These are phyloP conservation scores for Verticillium albo-atrum DNA, from an alignment of 2,329 filamentous ascomycete species.

Conservation along the genomic window DNA sequence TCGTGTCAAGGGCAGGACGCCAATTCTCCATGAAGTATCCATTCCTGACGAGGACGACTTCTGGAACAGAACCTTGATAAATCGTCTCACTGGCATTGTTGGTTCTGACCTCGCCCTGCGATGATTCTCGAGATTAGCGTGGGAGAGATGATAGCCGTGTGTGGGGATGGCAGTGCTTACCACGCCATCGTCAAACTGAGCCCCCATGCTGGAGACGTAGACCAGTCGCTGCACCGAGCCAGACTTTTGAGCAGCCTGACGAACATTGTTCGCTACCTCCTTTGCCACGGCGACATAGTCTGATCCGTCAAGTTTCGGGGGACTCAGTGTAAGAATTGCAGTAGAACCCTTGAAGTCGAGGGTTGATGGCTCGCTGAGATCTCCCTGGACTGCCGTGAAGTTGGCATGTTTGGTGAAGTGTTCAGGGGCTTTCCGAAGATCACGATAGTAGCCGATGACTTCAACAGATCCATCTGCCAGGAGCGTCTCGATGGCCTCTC, in stretches of 20 bases:
- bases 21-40: conserved; percentile 36
- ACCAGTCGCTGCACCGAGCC: conserved; percentile 23
- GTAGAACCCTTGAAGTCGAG: conserved; percentile 25
- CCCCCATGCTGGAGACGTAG: conserved; percentile 24
- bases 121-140: neutral
- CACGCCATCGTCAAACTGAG: conserved; percentile 24
- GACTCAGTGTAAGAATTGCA: conserved; percentile 25
- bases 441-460: conserved; percentile 23
- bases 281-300: conserved; percentile 16
- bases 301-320: conserved; percentile 18
- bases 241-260: conserved; percentile 18
- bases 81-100: conserved; percentile 27
- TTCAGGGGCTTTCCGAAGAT: conserved; percentile 19
- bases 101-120: conserved; percentile 29
- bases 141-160: neutral
- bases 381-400: conserved; percentile 22
- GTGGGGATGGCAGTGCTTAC: conserved; percentile 12
- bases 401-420: conserved; percentile 18
- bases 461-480: conserved; percentile 13
- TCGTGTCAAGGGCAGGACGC: conserved; percentile 19
- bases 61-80: conserved; percentile 7
- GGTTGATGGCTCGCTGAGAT: conserved; percentile 20
- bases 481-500: conserved; percentile 22
- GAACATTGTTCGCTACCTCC: conserved; percentile 19
- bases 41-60: conserved; percentile 25